A percentile compares a stretch with the other conserved stretches of the same genome.
Evolutionary conservation across 768 basidiomycete species (phyloP).

Genomic region (Boletus reticulatus): DNA sequence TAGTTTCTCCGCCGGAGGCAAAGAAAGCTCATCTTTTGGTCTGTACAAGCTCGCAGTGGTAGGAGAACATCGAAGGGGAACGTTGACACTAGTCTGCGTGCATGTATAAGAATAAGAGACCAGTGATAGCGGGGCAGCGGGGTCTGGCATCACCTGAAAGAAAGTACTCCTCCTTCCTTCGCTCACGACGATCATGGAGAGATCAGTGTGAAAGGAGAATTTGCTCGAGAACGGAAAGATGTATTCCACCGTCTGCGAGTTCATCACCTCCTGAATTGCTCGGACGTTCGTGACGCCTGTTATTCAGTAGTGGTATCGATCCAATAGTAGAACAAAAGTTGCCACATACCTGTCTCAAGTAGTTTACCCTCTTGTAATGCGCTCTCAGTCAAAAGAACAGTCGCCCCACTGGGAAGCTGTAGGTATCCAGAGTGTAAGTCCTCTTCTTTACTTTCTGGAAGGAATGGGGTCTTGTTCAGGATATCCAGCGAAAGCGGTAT

Average conservation of each 20-base stretch:
- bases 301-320: background rate
- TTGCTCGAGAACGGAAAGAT: constrained; percentile 67
- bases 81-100: constrained; percentile 54
- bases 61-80: constrained; percentile 44
- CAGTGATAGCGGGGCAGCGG: background rate
- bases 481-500: constrained; percentile 61
- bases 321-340: background rate
- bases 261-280: constrained; percentile 62
- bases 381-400: constrained; percentile 63
- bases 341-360: constrained; percentile 41
- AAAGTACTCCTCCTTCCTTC: constrained; percentile 71
- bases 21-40: constrained; percentile 36
- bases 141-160: constrained; percentile 51
- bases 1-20: constrained; percentile 49
- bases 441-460: constrained; percentile 65
- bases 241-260: constrained; percentile 66
- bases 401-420: constrained; percentile 63
- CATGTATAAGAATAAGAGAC: background rate
- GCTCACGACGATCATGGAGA: constrained; percentile 60
- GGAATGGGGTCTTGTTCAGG: constrained; percentile 57
- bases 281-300: constrained; percentile 63
- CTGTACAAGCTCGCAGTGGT: constrained; percentile 48
- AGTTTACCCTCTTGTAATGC: constrained; percentile 68
- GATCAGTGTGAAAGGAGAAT: constrained; percentile 71
- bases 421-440: constrained; percentile 74